A percentile compares a stretch with the other conserved stretches of the same genome.
These are phyloP conservation scores for Collariella sp. DNA, from an alignment of 495 filamentous ascomycete genomes.

Conservation along the genomic window DNA sequence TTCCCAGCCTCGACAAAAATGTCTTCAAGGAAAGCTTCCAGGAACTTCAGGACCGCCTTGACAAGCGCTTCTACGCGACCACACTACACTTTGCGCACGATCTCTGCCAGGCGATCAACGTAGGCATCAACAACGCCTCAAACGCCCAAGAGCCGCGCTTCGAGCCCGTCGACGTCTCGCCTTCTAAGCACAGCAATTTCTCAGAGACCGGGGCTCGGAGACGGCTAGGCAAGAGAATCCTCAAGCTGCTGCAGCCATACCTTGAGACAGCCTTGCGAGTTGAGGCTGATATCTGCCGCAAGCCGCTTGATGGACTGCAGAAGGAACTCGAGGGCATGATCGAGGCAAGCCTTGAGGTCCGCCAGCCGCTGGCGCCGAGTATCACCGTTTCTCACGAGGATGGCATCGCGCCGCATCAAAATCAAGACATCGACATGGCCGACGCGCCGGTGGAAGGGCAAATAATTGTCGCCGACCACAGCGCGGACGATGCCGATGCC, in stretches of 20 bases:
- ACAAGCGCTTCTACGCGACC: conserved; percentile 64
- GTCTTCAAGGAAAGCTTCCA: conserved; percentile 59
- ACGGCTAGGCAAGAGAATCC: conserved; percentile 69
- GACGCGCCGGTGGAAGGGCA: conserved; percentile 38
- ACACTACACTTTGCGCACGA: conserved; percentile 67
- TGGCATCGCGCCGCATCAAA: conserved; percentile 20
- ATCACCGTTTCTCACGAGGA: conserved; percentile 21
- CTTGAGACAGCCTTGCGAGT: conserved; percentile 69
- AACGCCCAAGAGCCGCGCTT: conserved; percentile 17
- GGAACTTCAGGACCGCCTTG: conserved; percentile 54
- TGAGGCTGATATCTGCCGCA: conserved; percentile 67
- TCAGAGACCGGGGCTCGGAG: conserved; percentile 41
- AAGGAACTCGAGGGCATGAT: conserved; percentile 66
- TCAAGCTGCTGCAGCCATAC: conserved; percentile 67
- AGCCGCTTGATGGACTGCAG: conserved; percentile 58
- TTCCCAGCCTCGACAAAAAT: conserved; percentile 62
- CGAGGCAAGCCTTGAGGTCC: conserved; percentile 46
- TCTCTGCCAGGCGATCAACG: conserved; percentile 58
- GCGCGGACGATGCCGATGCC: conserved; percentile 16
- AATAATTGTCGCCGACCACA: conserved; percentile 33
- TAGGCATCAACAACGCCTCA: conserved; percentile 46
- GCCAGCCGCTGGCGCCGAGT: conserved; percentile 18
- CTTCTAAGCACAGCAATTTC: conserved; percentile 29
- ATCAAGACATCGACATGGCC: conserved; percentile 39
- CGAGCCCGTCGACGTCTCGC: conserved; percentile 21